A percentile compares a stretch with the other conserved stretches of the same genome.
Conservation (phyloP, 2,329 filamentous ascomycete species). For the Cryphonectria parasitica region DNA sequence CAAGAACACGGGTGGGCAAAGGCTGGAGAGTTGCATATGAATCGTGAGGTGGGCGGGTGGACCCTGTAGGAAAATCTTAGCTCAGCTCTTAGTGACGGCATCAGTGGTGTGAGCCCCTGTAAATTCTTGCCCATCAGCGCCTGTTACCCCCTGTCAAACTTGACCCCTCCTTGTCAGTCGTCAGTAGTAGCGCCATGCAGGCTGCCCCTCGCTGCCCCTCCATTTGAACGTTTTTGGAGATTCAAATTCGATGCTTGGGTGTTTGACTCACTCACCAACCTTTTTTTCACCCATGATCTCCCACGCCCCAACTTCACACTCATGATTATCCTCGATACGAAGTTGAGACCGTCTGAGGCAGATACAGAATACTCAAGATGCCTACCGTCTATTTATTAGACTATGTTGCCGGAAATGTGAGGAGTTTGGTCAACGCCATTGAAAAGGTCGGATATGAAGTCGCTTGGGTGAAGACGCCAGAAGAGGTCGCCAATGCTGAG, state of each 20-base stretch:
- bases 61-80: not conserved
- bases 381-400: constrained; percentile 78
- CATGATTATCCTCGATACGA: not conserved
- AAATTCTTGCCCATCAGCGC: constrained; percentile 32
- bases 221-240: constrained; percentile 20
- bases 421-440: constrained; percentile 95
- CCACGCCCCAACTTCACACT: not conserved
- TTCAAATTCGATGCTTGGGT: constrained; percentile 20
- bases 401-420: constrained; percentile 95
- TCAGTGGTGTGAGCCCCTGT: not conserved
- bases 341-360: not conserved
- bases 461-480: constrained; percentile 85
- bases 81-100: not conserved
- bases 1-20: not conserved
- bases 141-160: constrained; percentile 21
- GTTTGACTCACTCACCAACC: constrained; percentile 16
- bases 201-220: constrained; percentile 21
- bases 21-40: too few species aligned
- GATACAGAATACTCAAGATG: constrained; percentile 53
- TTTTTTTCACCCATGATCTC: not conserved
- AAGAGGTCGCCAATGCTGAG: constrained; percentile 83
- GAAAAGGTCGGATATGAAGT: constrained; percentile 93
- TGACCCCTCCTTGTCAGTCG: constrained; percentile 1
- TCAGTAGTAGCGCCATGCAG: not conserved
- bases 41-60: too few species aligned